These are phyloP conservation scores for Oryza australiensis DNA, from an alignment of 176 grass and related monocot species.

Conservation along the genomic window DNA sequence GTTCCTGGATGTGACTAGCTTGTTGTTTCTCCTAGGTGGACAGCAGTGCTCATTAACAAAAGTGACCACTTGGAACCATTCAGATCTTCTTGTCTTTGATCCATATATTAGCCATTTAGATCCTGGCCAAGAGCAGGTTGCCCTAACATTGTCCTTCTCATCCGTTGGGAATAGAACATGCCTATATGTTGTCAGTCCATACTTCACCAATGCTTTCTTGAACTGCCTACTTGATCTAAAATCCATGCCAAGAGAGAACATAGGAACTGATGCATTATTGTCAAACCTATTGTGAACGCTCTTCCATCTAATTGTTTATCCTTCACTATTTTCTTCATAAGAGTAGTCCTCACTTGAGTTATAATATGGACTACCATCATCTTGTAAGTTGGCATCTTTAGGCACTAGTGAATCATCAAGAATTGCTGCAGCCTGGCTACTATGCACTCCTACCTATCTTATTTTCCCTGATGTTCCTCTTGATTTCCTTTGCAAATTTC, in stretches of 20 bases:
- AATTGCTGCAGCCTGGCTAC: not conserved
- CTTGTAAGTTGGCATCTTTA: not conserved
- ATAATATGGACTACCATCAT: not conserved
- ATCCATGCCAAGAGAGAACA: not conserved
- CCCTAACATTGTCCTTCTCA: no score
- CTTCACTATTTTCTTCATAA: not conserved
- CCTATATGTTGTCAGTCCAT: not conserved
- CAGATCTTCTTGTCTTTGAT: not conserved
- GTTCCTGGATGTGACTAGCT: no score
- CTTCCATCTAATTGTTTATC: not conserved
- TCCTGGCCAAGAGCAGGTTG: not conserved
- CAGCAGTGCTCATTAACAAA: not conserved
- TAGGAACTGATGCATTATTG: rapidly evolving
- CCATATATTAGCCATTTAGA: not conserved
- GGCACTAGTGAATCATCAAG: not conserved
- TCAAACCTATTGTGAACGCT: not conserved
- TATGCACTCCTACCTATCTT: not conserved
- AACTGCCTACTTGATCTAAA: not conserved
- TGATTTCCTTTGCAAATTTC: not conserved
- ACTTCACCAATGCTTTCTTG: not conserved
- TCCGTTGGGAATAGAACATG: no score
- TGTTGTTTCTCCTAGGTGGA: not conserved
- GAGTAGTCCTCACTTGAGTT: not conserved
- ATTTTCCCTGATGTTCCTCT: not conserved
- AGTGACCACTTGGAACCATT: not conserved